A percentile compares a stretch with the other conserved stretches of the same genome.
Conservation (phyloP, 2,329 filamentous ascomycete genomes). For the Beauveria bassiana region DNA sequence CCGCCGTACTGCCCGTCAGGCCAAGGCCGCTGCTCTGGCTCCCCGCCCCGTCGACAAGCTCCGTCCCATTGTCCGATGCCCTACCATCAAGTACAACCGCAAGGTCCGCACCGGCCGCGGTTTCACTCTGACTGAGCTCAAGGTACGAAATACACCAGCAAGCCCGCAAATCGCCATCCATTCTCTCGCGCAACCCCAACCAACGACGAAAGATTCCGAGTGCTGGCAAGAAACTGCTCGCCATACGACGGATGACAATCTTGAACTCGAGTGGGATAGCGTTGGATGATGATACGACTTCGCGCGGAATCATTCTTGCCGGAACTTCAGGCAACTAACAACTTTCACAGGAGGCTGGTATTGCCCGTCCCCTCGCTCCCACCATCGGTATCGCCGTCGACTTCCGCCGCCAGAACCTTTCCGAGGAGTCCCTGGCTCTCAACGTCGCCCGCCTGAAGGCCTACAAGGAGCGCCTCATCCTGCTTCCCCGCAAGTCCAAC, state of each 20-base stretch:
- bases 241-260: not conserved
- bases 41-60: constrained; percentile 96
- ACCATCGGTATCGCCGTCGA: constrained; percentile 98
- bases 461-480: constrained; percentile 91
- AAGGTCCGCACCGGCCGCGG: constrained; percentile 92
- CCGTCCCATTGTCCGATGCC: constrained; percentile 93
- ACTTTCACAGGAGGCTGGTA: constrained; percentile 76
- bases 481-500: constrained; percentile 94
- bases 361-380: constrained; percentile 85
- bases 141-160: constrained; percentile 55
- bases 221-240: not conserved
- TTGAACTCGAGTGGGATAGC: not conserved
- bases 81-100: constrained; percentile 98
- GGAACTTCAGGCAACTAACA: constrained; percentile 24
- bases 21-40: constrained; percentile 91
- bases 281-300: not conserved
- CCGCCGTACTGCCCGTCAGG: constrained; percentile 82
- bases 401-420: constrained; percentile 92
- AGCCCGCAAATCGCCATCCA: not conserved
- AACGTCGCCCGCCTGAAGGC: constrained; percentile 98
- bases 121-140: constrained; percentile 95
- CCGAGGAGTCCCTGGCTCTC: constrained; percentile 85
- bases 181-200: not conserved
- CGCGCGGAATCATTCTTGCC: not conserved
- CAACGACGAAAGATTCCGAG: not conserved